Conservation (phyloP, 805 yeast genomes). For the Maudiozyma bulderi region DNA sequence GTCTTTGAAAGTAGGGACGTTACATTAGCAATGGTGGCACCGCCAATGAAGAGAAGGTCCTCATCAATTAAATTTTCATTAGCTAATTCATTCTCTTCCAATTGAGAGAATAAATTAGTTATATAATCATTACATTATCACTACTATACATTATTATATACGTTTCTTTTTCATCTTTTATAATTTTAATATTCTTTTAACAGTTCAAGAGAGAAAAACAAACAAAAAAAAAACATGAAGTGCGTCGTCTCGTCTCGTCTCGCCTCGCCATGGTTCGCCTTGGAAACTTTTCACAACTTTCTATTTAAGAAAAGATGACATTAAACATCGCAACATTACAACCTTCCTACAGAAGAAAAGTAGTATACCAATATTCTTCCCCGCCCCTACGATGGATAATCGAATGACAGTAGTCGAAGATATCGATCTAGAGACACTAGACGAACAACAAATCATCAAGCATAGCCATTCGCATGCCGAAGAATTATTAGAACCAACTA, state of each 20-base stretch:
- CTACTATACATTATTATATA: neutral
- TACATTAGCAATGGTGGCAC: neutral
- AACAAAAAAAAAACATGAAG: too few species aligned
- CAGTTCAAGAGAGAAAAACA: too few species aligned
- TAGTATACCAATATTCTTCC: too few species aligned
- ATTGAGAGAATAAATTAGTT: neutral
- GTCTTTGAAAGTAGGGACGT: neutral
- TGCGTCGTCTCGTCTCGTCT: too few species aligned
- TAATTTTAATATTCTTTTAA: too few species aligned
- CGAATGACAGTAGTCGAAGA: neutral
- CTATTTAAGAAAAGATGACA: too few species aligned
- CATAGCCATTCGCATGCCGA: constrained; percentile 1
- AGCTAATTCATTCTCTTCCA: constrained; percentile 6
- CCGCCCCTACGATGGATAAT: too few species aligned
- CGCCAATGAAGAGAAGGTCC: constrained; percentile 4
- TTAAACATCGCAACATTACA: too few species aligned
- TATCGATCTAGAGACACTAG: neutral
- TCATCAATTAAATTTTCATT: constrained; percentile 9
- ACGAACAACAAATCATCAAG: constrained; percentile 1
- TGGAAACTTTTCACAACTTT: too few species aligned
- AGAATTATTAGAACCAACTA: neutral
- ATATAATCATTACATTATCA: neutral
- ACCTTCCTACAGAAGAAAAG: too few species aligned
- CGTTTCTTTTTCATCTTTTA: too few species aligned
- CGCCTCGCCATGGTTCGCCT: too few species aligned